Percentiles rank a stretch among this genome's conserved stretches.
Evolutionary conservation across 441 rosid genomes (phyloP).

Genomic region (Aleurites moluccanus): DNA sequence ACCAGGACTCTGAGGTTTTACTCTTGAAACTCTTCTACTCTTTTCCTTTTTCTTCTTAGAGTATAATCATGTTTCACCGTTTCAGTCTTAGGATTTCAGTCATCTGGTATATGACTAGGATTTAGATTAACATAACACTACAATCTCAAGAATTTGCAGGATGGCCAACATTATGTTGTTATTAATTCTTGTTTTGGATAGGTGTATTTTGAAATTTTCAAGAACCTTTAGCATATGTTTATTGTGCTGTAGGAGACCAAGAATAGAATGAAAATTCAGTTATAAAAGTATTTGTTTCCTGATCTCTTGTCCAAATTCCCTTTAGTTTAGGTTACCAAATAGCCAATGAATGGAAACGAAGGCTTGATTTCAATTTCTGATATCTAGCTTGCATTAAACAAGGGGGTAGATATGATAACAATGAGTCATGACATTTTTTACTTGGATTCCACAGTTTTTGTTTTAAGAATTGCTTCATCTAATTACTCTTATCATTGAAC

Average conservation of each 20-base stretch:
- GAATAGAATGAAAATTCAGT: too few relatives aligned
- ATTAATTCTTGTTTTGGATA: not conserved
- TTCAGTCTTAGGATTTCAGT: not conserved
- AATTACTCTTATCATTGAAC: not conserved
- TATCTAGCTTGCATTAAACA: not conserved
- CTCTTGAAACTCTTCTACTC: not conserved
- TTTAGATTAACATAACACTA: not conserved
- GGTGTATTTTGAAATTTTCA: not conserved
- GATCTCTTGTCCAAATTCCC: not conserved
- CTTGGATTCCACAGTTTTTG: not conserved
- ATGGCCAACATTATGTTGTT: not conserved
- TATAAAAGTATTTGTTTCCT: not conserved
- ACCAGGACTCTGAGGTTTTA: slow-evolving; percentile 64
- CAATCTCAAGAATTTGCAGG: not conserved
- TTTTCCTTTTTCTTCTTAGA: not conserved
- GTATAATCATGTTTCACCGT: not conserved
- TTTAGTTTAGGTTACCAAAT: not conserved
- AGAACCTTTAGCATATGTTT: not conserved
- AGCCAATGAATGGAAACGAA: not conserved
- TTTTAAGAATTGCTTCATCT: not conserved
- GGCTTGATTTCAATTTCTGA: not conserved
- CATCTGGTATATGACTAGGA: not conserved
- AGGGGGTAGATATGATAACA: not conserved
- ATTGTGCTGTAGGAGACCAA: too few relatives aligned
- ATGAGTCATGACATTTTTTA: not conserved